Conservation (phyloP, 257 asterid genomes). For the Forsythia suspensa region DNA sequence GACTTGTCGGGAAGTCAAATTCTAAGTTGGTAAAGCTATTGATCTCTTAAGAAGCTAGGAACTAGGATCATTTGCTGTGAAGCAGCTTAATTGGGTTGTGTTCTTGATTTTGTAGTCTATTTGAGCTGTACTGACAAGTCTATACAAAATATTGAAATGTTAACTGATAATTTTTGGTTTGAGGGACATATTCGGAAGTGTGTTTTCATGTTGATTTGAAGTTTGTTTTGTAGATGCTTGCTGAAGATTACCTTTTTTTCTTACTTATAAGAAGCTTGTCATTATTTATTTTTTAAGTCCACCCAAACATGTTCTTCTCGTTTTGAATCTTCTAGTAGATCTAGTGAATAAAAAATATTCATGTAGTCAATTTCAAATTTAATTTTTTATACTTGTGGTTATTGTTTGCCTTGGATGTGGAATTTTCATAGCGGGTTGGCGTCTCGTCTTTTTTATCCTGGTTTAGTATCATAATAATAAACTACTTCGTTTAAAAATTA, state of each 20-base stretch:
- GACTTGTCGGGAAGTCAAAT: no score
- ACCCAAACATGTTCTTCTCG: not conserved
- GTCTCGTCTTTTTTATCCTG: not conserved
- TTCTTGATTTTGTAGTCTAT: no score
- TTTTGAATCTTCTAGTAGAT: not conserved
- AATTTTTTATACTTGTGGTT: not conserved
- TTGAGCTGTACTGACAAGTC: no score
- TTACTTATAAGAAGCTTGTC: no score
- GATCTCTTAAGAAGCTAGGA: no score
- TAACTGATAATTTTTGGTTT: no score
- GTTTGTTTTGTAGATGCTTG: not conserved
- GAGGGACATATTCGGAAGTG: not conserved
- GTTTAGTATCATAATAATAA: not conserved
- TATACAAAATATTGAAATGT: no score
- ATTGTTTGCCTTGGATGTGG: not conserved
- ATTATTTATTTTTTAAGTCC: no score
- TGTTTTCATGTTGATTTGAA: not conserved
- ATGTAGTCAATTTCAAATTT: not conserved
- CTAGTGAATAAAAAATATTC: not conserved
- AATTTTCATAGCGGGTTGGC: not conserved
- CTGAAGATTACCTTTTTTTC: not conserved
- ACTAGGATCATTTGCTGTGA: no score
- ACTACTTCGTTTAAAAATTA: not conserved
- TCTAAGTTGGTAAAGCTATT: no score
- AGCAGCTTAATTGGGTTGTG: no score